phyloP scores from a whole-genome alignment of 495 filamentous ascomycete species.

The Penicillium maclennaniae region DNA sequence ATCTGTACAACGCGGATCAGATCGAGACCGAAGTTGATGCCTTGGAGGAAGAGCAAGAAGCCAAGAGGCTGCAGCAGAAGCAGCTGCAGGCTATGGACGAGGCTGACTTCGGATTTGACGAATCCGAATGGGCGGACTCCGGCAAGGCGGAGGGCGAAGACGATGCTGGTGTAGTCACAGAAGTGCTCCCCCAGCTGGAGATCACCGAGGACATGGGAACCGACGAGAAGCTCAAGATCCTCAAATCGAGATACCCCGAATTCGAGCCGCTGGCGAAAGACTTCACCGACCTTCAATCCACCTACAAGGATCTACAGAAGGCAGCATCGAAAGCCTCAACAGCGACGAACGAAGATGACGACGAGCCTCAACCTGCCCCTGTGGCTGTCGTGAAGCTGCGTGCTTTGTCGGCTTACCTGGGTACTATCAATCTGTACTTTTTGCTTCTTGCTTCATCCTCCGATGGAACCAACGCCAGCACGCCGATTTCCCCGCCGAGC shows the following conservation, averaged over 20 bases:
- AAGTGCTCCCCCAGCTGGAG: constrained; percentile 76
- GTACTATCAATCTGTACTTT: constrained; percentile 87
- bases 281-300: constrained; percentile 64
- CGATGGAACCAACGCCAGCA: constrained; percentile 40
- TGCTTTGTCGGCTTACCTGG: constrained; percentile 78
- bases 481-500: constrained; percentile 61
- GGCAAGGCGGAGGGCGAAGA: constrained; percentile 38
- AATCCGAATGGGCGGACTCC: constrained; percentile 69
- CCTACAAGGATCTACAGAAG: constrained; percentile 53
- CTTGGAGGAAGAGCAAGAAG: constrained; percentile 86
- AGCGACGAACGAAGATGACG: constrained; percentile 27
- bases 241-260: constrained; percentile 82
- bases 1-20: constrained; percentile 86
- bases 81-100: constrained; percentile 80
- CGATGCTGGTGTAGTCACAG: constrained; percentile 61
- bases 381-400: constrained; percentile 66
- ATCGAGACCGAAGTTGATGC: constrained; percentile 92
- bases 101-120: constrained; percentile 88
- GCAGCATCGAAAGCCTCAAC: constrained; percentile 52
- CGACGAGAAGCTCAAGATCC: constrained; percentile 70
- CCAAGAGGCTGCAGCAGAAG: constrained; percentile 81
- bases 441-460: constrained; percentile 74
- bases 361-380: constrained; percentile 31
- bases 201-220: constrained; percentile 74
- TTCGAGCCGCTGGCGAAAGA: constrained; percentile 83